Evolutionary conservation across 371 early-diverging fungal species (phyloP).

Genomic region (Mortierella polycephala): DNA sequence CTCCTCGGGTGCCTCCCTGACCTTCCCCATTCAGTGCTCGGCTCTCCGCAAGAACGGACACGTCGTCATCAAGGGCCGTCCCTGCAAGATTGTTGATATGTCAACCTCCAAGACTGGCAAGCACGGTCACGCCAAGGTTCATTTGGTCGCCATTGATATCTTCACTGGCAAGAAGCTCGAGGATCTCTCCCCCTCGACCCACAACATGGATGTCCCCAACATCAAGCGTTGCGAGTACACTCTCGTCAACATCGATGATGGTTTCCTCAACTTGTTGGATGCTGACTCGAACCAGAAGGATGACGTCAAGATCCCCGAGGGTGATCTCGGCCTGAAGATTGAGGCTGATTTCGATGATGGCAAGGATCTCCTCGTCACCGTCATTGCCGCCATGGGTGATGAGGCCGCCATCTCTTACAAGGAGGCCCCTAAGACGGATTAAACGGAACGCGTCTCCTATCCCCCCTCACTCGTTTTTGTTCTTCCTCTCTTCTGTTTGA

Average conservation of each 20-base stretch:
- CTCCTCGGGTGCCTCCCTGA: conserved; percentile 90
- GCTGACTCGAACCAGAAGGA: conserved; percentile 89
- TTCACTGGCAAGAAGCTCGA: conserved; percentile 95
- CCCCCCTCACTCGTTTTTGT: too few relatives aligned
- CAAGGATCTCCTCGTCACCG: conserved; percentile 84
- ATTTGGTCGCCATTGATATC: conserved; percentile 95
- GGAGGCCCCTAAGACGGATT: conserved; percentile 61
- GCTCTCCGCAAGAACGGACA: conserved; percentile 98
- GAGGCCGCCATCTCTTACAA: conserved; percentile 86
- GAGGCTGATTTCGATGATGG: conserved; percentile 80
- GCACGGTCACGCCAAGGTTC: conserved; percentile 99
- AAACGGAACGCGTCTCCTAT: background rate
- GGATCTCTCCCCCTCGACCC: conserved; percentile 99
- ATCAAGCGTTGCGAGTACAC: conserved; percentile 87
- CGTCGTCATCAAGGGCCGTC: conserved; percentile 98
- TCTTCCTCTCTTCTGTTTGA: too few relatives aligned
- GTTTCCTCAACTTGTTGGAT: conserved; percentile 90
- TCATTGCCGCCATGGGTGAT: conserved; percentile 95
- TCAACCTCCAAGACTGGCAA: conserved; percentile 97
- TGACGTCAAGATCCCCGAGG: conserved; percentile 93
- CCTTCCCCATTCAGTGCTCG: conserved; percentile 98
- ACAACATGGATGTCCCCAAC: conserved; percentile 99
- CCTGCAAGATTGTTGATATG: conserved; percentile 99
- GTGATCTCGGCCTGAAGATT: conserved; percentile 85
- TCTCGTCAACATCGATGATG: conserved; percentile 92